Percentiles rank a stretch among this genome's conserved stretches.
Evolutionary conservation across 1,284 basidiomycete species (phyloP).

Genomic region (Cryptococcus jaspeensis): DNA sequence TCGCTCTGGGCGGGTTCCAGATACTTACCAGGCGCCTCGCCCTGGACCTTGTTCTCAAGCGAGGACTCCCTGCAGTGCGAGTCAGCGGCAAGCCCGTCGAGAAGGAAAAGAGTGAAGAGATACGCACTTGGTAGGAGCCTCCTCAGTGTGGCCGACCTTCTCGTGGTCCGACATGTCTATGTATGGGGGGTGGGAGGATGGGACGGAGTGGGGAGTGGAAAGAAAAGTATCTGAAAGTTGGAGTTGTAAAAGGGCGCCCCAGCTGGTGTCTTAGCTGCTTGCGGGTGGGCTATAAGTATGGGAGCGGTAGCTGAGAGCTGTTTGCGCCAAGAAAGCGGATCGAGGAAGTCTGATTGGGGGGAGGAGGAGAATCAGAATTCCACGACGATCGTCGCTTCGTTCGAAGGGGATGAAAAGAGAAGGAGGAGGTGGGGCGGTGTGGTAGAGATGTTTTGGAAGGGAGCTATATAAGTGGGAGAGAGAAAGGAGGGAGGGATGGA

Average conservation of each 20-base stretch:
- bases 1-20: background rate
- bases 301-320: slow-evolving; percentile 4
- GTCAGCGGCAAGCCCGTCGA: slow-evolving; percentile 7
- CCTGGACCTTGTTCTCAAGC: slow-evolving; percentile 27
- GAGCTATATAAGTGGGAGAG: slow-evolving; percentile 1
- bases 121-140: slow-evolving; percentile 46
- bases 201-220: slow-evolving; percentile 5
- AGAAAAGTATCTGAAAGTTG: slow-evolving; percentile 13
- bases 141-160: slow-evolving; percentile 40
- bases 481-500: slow-evolving; percentile 1
- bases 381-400: slow-evolving; percentile 8
- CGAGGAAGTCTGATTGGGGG: slow-evolving; percentile 14
- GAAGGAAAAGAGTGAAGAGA: background rate
- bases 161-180: slow-evolving; percentile 42
- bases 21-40: slow-evolving; percentile 29
- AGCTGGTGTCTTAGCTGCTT: slow-evolving; percentile 22
- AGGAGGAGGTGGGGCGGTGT: background rate
- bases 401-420: slow-evolving; percentile 10
- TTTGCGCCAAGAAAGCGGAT: slow-evolving; percentile 18
- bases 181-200: slow-evolving; percentile 8
- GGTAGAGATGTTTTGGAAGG: background rate
- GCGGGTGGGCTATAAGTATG: slow-evolving; percentile 14
- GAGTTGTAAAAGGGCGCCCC: slow-evolving; percentile 8
- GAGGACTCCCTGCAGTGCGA: slow-evolving; percentile 32
- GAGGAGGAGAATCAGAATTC: slow-evolving; percentile 8